Evolutionary conservation across 2,329 filamentous ascomycete species (phyloP), one percentile per base, ranked within the genome.

Genomic region (Talaromyces sp.): DNA sequence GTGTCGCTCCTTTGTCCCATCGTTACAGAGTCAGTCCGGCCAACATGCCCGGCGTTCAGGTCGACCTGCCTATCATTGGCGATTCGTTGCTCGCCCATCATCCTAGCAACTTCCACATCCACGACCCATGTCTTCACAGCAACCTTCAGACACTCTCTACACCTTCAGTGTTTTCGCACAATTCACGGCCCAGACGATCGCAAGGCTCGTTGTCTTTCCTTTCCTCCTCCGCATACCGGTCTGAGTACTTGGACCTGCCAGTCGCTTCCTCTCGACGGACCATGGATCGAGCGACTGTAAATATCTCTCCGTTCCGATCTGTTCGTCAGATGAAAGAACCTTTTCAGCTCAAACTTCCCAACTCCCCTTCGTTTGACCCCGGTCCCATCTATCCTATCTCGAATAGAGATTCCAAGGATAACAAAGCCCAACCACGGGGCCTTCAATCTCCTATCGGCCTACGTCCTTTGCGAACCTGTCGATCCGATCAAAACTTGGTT

Each of bases 241-340:
- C 64, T 41, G 73, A 74, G 31, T 63, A 68, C 26, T 58, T 65
- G 21, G 71, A 74, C 29, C 67, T 69, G 58, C 66, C 69, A n/a
- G 60, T 63, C 21, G 62, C 67, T 12, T 64, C 68, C 38, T 55
- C 65, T 24, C 65, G 68, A 59, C 66, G 70, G 27, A 63, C 67
- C 26, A 61, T 63, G 38, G 71, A 72, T 17, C 69, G 72, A 6
- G 63, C 58, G 0, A 60, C 66, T 10, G 60, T 66, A 52, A 69
- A 62, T 21, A 66, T 74, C 41, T 75, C 74, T 11, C 74, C 74
- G 0, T 75, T 75, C 57, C 73, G 74, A 17, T 75, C 74, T 1
- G 74, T 75, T 10, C 69, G 71, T 19, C 71, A 64, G 60, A 75
- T 75, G 74, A 75, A 75, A 52, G 68, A 75, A 55, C 73, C 74